These are phyloP conservation scores for Hypocrella siamensis DNA, from an alignment of 2,329 filamentous ascomycete genomes.

Conservation along the genomic window DNA sequence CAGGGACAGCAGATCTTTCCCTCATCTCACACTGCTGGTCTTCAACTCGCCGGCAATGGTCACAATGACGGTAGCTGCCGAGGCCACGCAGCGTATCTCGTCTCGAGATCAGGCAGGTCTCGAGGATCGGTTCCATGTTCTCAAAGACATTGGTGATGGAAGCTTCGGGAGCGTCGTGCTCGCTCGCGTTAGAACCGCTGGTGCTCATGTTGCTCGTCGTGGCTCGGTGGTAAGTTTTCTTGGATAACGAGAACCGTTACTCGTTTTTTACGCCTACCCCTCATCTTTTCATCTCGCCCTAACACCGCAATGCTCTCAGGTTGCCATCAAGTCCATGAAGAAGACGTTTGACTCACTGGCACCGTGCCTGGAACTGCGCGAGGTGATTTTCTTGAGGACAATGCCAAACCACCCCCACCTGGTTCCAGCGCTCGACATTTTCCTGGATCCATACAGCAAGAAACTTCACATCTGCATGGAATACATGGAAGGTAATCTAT, in stretches of 20 bases:
- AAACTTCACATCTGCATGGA: conserved; percentile 98
- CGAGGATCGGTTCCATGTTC: conserved; percentile 88
- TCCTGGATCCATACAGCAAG: conserved; percentile 87
- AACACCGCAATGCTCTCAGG: too few relatives aligned
- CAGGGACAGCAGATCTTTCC: neutral
- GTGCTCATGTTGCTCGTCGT: conserved; percentile 72
- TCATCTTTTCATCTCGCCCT: neutral
- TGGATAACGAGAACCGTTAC: neutral
- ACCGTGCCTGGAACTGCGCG: conserved; percentile 81
- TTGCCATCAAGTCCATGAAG: conserved; percentile 99
- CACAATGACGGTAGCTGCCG: conserved; percentile 66
- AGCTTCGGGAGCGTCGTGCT: conserved; percentile 95
- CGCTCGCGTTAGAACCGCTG: conserved; percentile 79
- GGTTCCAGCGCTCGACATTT: conserved; percentile 95
- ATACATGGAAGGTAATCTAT: conserved; percentile 98
- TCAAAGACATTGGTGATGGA: conserved; percentile 97
- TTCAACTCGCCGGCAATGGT: too few relatives aligned
- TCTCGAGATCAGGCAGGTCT: conserved; percentile 48
- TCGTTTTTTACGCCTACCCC: neutral
- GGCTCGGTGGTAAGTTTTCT: conserved; percentile 68
- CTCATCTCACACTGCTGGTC: too few relatives aligned
- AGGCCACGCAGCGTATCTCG: conserved; percentile 54
- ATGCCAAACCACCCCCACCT: conserved; percentile 79
- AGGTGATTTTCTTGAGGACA: conserved; percentile 90
- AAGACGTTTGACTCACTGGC: conserved; percentile 91